Evolutionary conservation across 768 basidiomycete species (phyloP), one percentile per base, ranked within the genome.

Genomic region (Roridomyces roridus): DNA sequence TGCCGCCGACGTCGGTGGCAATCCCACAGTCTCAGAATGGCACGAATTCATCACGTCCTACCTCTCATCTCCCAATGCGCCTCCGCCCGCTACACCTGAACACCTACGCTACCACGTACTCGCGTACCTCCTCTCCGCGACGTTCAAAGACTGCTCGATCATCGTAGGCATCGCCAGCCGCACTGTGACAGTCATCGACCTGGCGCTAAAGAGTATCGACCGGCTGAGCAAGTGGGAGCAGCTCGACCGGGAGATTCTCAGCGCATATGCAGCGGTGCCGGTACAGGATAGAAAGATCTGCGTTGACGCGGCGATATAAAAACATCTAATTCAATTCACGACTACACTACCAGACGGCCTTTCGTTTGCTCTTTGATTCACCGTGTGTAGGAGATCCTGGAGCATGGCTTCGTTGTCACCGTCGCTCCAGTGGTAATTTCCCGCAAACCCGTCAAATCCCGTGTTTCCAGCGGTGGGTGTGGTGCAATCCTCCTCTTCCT

Each of bases 81-180:
- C 57, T 9, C 45, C 59, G 20, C 53, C 48, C 29, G 41, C 55
- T 34, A 40, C 42, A 45, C 8, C 51, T 5, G 40, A 74, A 21
- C 68, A 85, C 56, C 71, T 91, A 45, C 81, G 84, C 36, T 83
- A 89, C 63, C 84, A 89, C 61, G 67, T 87, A 37, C 73, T 91
- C 43, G 88, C 91, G 8, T 92, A 92, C 70, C 75, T 94, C 20
- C 86, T 98, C 47, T 94, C 94, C 5, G 93, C 93, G 23, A 91
- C 92, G 6, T 94, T 99, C 81, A 99, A 99, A 70, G 96, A 99
- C 71, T 99, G 96, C 74, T 97, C 96, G 21, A 66, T 76, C 43
- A 71, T 82, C 57, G 56, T 75, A 50, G 71, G 74, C 63, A 60
- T 46, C 57, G 65, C 18, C 65, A 56, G n/a, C 46, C 51, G 28